A percentile compares a stretch with the other conserved stretches of the same genome.
Conservation (phyloP, 805 yeast genomes). For the Candida endomychidarum region DNA sequence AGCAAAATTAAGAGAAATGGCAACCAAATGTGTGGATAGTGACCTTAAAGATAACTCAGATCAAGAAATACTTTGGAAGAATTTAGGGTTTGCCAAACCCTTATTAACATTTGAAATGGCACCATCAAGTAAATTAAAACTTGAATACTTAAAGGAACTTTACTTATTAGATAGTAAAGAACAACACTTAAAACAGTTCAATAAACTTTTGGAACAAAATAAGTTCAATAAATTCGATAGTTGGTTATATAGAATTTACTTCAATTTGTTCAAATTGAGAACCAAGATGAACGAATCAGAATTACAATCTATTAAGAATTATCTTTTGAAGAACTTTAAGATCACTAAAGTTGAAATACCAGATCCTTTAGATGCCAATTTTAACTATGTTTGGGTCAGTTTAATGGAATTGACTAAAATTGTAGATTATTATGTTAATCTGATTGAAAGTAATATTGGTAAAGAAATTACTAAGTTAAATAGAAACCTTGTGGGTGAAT, state of each 20-base stretch:
- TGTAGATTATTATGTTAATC: conserved; percentile 5
- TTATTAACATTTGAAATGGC: conserved; percentile 20
- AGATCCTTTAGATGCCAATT: background rate
- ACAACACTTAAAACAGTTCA: conserved; percentile 24
- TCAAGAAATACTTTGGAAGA: conserved; percentile 50
- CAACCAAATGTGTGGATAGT: conserved; percentile 12
- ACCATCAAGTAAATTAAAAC: conserved; percentile 20
- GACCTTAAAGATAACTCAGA: conserved; percentile 58
- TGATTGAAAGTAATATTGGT: conserved; percentile 8
- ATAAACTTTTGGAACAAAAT: conserved; percentile 22
- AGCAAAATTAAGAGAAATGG: conserved; percentile 17
- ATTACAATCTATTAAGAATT: conserved; percentile 25
- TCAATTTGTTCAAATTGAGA: conserved; percentile 24
- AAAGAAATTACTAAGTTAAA: conserved; percentile 13
- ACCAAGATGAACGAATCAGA: conserved; percentile 20
- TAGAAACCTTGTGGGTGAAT: conserved; percentile 7
- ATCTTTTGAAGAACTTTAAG: conserved; percentile 30
- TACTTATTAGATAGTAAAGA: conserved; percentile 22
- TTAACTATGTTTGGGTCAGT: conserved; percentile 13
- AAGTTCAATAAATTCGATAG: conserved; percentile 21
- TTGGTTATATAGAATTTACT: conserved; percentile 27
- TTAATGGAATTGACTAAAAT: conserved; percentile 17
- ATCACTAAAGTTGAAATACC: conserved; percentile 26
- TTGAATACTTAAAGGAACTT: conserved; percentile 28
- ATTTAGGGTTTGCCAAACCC: conserved; percentile 28